Evolutionary conservation across 352 stramenopile species (phyloP).

Genomic region (Pythium vanterpoolii): DNA sequence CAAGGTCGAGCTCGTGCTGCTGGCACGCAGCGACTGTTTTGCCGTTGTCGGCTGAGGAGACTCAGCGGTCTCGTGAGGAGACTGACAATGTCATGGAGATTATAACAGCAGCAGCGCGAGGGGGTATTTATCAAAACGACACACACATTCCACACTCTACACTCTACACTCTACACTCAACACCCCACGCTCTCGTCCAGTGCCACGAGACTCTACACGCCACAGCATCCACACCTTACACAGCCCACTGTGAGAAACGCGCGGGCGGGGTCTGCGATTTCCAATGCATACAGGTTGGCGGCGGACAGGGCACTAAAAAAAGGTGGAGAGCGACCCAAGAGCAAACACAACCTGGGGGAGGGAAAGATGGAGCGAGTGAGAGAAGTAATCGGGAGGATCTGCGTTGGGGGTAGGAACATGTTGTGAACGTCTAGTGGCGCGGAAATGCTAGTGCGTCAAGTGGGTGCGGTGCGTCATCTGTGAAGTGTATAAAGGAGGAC

Average conservation of each 20-base stretch:
- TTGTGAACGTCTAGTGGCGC: too few relatives aligned
- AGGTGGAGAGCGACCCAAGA: too few relatives aligned
- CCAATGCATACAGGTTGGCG: too few relatives aligned
- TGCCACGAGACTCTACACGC: slow-evolving; percentile 3
- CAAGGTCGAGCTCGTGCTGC: slow-evolving; percentile 38
- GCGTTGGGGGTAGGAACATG: not conserved
- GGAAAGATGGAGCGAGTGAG: not conserved
- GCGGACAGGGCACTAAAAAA: too few relatives aligned
- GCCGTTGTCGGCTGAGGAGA: slow-evolving; percentile 44
- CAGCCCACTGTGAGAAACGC: too few relatives aligned
- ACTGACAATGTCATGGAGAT: not conserved
- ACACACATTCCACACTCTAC: slow-evolving; percentile 2
- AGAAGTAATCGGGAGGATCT: not conserved
- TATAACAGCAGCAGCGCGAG: not conserved
- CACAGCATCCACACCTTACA: too few relatives aligned
- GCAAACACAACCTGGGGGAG: too few relatives aligned
- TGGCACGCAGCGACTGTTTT: slow-evolving; percentile 71
- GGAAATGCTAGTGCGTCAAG: not conserved
- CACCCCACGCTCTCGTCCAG: not conserved
- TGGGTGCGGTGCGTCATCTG: not conserved
- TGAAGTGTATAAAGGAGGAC: not conserved
- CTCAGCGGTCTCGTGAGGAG: not conserved
- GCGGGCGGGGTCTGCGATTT: too few relatives aligned
- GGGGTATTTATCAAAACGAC: slow-evolving; percentile 14
- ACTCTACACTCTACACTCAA: not conserved